Conservation (phyloP, 1,284 basidiomycete genomes). For the Meripilus lineatus region DNA sequence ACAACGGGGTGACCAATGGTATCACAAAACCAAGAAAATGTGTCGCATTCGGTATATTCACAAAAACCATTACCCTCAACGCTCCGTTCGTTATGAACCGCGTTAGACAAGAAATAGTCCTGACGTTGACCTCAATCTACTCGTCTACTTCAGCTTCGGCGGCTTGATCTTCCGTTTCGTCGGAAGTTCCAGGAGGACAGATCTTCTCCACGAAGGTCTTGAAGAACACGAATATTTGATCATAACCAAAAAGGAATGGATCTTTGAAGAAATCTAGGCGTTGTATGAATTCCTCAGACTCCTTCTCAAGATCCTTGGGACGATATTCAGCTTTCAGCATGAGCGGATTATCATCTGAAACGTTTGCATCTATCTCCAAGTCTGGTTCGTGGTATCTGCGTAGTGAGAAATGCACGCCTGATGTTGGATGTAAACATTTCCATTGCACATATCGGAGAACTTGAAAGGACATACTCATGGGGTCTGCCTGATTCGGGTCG, state of each 20-base stretch:
- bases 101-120: neutral
- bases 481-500: neutral
- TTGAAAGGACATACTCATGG: neutral
- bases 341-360: conserved; percentile 33
- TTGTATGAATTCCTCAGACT: conserved; percentile 46
- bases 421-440: neutral
- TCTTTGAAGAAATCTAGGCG: conserved; percentile 55
- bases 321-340: conserved; percentile 51
- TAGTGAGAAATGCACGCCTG: conserved; percentile 59
- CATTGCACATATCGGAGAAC: no score
- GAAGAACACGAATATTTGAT: conserved; percentile 62
- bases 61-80: neutral
- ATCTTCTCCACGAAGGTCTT: conserved; percentile 50
- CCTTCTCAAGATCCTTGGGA: conserved; percentile 60
- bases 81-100: neutral
- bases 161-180: conserved; percentile 20
- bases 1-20: no score
- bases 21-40: no score
- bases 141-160: conserved; percentile 31
- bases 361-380: conserved; percentile 28
- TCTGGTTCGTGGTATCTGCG: conserved; percentile 32
- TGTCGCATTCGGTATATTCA: neutral
- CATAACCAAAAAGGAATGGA: conserved; percentile 61
- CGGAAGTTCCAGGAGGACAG: conserved; percentile 20
- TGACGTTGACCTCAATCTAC: conserved; percentile 11